A percentile compares a stretch with the other conserved stretches of the same genome.
These are phyloP conservation scores for Lathyrus tuberosus DNA, from an alignment of 306 rosid genomes.

Conservation along the genomic window DNA sequence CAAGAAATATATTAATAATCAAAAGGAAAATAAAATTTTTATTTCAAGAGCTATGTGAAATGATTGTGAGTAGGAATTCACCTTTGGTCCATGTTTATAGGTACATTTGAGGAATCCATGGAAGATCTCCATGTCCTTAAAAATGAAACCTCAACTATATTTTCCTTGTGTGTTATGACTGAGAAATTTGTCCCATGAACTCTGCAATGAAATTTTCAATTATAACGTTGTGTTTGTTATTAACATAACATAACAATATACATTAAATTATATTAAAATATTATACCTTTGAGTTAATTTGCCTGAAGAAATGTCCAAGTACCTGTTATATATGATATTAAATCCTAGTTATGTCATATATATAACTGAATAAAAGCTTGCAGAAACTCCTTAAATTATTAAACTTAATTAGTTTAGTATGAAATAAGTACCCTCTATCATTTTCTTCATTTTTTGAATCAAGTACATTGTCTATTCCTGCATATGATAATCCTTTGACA, in stretches of 20 bases:
- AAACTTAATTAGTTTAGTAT: not conserved
- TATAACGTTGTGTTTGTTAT: not conserved
- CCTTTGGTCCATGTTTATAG: conserved; percentile 78
- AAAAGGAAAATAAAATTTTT: too few relatives aligned
- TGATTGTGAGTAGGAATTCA: conserved; percentile 12
- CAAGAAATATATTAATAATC: not conserved
- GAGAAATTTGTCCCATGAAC: conserved; percentile 42
- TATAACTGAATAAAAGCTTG: not conserved
- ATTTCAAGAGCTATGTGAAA: not conserved
- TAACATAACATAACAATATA: not conserved
- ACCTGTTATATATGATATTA: conserved; percentile 46
- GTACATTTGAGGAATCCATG: conserved; percentile 21
- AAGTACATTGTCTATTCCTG: conserved; percentile 56
- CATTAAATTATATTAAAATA: not conserved
- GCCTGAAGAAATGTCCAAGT: conserved; percentile 56
- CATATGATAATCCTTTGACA: conserved; percentile 52
- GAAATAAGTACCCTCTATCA: conserved; percentile 64
- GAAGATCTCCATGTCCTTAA: conserved; percentile 51
- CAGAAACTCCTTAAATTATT: not conserved
- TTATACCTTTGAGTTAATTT: conserved; percentile 45
- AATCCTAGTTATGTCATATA: not conserved
- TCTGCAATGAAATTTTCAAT: conserved; percentile 41
- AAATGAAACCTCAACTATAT: conserved; percentile 74
- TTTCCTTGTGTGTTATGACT: conserved; percentile 33
- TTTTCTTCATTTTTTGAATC: conserved; percentile 2